Conservation (phyloP, 164 flowering plant species). For the Platanus orientalis region DNA sequence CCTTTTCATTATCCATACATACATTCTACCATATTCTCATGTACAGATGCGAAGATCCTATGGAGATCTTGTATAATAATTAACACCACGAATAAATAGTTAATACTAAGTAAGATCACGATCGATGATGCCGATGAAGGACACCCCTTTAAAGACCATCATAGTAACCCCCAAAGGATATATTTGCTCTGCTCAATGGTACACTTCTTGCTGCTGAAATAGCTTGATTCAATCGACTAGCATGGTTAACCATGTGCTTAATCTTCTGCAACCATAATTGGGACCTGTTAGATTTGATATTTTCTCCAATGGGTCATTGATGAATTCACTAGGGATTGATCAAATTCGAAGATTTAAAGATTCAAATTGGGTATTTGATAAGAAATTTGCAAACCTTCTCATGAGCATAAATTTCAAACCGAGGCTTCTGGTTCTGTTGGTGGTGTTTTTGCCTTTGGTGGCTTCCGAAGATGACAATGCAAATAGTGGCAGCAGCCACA, state of each 20-base stretch:
- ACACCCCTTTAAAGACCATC: constrained; percentile 27
- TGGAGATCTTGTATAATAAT: too few species aligned
- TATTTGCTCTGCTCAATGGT: constrained; percentile 47
- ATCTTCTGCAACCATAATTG: constrained; percentile 41
- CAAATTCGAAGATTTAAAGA: background rate
- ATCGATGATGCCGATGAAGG: too few species aligned
- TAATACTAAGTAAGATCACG: too few species aligned
- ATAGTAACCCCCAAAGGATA: constrained; percentile 56
- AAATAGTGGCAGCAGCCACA: constrained; percentile 59
- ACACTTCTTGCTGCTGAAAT: constrained; percentile 48
- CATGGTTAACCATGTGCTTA: constrained; percentile 48
- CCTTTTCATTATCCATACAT: too few species aligned
- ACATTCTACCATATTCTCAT: too few species aligned
- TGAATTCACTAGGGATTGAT: background rate
- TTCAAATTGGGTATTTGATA: background rate
- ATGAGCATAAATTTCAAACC: constrained; percentile 46
- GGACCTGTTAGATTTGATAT: background rate
- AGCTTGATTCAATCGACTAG: constrained; percentile 48
- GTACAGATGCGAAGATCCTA: too few species aligned
- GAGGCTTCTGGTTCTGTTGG: constrained; percentile 42
- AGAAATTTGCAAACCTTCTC: constrained; percentile 42
- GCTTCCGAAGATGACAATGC: constrained; percentile 43
- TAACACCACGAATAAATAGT: too few species aligned
- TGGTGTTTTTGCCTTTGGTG: constrained; percentile 24
- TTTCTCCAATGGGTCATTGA: background rate